phyloP scores from a whole-genome alignment of 1,284 basidiomycete species.

The Cryptococcus depauperatus region DNA sequence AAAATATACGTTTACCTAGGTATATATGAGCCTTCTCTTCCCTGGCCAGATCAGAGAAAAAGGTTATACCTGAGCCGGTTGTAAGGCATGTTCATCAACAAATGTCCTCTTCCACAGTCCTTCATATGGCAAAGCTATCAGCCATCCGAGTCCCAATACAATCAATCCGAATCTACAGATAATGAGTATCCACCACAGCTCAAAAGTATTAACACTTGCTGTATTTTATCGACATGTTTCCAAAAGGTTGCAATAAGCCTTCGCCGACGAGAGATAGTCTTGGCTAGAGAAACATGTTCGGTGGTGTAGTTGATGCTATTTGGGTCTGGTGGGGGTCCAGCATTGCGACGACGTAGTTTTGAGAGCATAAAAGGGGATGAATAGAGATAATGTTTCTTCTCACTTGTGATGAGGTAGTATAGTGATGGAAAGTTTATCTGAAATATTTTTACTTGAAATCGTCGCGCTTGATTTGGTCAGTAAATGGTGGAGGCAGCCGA shows the following conservation, averaged over 20 bases:
- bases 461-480: too few species aligned
- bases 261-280: constrained; percentile 18
- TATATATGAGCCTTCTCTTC: neutral
- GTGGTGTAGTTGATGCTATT: constrained; percentile 19
- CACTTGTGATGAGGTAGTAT: too few species aligned
- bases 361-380: too few species aligned
- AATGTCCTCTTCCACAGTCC: constrained; percentile 62
- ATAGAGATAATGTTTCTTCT: too few species aligned
- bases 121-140: constrained; percentile 60
- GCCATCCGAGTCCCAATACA: constrained; percentile 62
- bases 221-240: constrained; percentile 12
- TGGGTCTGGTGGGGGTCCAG: constrained; percentile 11
- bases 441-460: too few species aligned
- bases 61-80: constrained; percentile 68
- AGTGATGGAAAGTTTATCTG: too few species aligned
- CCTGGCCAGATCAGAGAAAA: constrained; percentile 2
- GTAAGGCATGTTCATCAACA: constrained; percentile 87
- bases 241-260: constrained; percentile 11
- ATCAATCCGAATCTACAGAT: constrained; percentile 47
- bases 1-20: constrained; percentile 76
- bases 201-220: constrained; percentile 10
- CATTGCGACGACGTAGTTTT: too few species aligned
- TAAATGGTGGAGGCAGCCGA: too few species aligned
- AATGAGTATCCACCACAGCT: neutral
- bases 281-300: constrained; percentile 24